phyloP scores from a whole-genome alignment of 2,329 filamentous ascomycete genomes.

The Hortaea werneckii region DNA sequence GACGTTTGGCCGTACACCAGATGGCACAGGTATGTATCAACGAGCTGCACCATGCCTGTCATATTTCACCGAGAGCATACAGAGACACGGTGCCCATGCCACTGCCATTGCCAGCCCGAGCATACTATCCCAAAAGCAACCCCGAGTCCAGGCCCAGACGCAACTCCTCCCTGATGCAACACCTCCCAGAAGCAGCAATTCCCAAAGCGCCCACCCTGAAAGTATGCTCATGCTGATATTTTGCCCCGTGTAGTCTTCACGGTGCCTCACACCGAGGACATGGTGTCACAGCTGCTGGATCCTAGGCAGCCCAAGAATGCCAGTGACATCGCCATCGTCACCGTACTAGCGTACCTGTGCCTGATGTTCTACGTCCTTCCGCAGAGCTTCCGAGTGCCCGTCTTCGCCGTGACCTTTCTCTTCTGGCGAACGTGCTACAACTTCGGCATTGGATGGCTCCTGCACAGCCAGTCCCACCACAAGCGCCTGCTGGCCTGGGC shows the following conservation, averaged over 20 bases:
- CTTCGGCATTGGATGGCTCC: constrained; percentile 79
- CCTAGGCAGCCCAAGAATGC: constrained; percentile 92
- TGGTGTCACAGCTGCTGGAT: constrained; percentile 95
- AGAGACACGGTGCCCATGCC: no score
- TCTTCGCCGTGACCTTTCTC: constrained; percentile 74
- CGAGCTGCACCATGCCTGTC: background rate
- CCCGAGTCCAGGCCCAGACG: background rate
- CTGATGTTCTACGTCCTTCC: constrained; percentile 65
- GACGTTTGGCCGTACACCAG: constrained; percentile 83
- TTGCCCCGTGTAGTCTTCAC: constrained; percentile 63
- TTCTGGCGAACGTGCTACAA: constrained; percentile 94
- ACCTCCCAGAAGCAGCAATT: background rate
- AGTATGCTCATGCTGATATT: constrained; percentile 15
- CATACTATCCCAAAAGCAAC: background rate
- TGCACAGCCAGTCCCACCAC: constrained; percentile 84
- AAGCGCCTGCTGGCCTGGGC: constrained; percentile 81
- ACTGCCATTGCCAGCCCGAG: background rate
- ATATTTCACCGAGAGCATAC: constrained; percentile 1
- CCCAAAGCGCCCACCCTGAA: background rate
- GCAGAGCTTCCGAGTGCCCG: constrained; percentile 54
- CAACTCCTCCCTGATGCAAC: background rate
- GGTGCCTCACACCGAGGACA: constrained; percentile 92
- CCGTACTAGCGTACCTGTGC: constrained; percentile 66
- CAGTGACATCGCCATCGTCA: constrained; percentile 71
- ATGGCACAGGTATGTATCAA: constrained; percentile 67